Conservation (phyloP, 2,329 filamentous ascomycete genomes). For the Sphaceloma murrayae region DNA sequence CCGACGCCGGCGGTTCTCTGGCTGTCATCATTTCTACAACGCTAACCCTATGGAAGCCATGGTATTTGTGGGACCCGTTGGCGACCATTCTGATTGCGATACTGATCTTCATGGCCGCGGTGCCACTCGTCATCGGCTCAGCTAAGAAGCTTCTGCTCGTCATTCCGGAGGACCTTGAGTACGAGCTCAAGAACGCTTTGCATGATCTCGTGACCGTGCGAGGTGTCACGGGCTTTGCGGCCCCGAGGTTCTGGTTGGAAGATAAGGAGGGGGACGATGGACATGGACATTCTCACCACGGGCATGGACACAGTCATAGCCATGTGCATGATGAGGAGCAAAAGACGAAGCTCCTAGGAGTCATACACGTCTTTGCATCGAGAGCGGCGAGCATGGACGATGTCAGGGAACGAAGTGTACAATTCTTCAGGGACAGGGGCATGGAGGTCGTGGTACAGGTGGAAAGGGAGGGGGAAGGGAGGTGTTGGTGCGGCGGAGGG, state of each 20-base stretch:
- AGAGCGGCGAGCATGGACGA: slow-evolving; percentile 68
- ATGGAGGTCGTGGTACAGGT: slow-evolving; percentile 83
- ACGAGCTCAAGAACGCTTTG: slow-evolving; percentile 74
- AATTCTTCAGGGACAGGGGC: slow-evolving; percentile 59
- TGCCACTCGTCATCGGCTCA: slow-evolving; percentile 76
- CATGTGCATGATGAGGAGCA: slow-evolving; percentile 23
- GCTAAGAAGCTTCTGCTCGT: slow-evolving; percentile 76
- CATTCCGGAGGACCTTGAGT: slow-evolving; percentile 76
- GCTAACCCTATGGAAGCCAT: slow-evolving; percentile 76
- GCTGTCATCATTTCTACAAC: slow-evolving; percentile 89
- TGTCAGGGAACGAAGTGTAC: slow-evolving; percentile 64
- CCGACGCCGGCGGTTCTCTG: slow-evolving; percentile 86
- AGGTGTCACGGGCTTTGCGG: slow-evolving; percentile 76
- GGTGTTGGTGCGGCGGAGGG: slow-evolving; percentile 53
- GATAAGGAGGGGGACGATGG: slow-evolving; percentile 44
- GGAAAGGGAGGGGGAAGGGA: slow-evolving; percentile 67
- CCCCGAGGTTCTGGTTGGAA: slow-evolving; percentile 87
- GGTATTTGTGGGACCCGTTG: slow-evolving; percentile 89
- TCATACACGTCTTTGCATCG: slow-evolving; percentile 76
- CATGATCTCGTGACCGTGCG: slow-evolving; percentile 72
- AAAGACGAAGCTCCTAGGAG: slow-evolving; percentile 55
- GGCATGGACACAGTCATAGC: slow-evolving; percentile 25
- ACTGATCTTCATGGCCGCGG: slow-evolving; percentile 83
- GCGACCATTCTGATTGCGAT: slow-evolving; percentile 90
- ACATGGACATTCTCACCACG: slow-evolving; percentile 25